Percentiles rank a stretch among this genome's conserved stretches.
Conservation (phyloP, 495 filamentous ascomycete genomes). For the Alectoria sarmentosa region DNA sequence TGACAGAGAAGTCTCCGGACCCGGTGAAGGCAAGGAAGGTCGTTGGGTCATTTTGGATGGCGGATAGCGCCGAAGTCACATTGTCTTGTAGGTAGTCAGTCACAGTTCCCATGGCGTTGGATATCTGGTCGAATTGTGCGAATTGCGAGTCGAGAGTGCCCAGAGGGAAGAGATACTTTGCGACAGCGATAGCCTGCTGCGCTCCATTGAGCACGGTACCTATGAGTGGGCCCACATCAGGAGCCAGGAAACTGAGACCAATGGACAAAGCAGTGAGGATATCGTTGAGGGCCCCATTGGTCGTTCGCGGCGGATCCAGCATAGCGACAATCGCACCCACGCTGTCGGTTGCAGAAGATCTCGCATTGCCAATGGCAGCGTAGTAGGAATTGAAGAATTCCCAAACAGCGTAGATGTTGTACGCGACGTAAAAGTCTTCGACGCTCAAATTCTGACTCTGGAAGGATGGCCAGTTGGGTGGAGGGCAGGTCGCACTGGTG, state of each 20-base stretch:
- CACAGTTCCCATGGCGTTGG: constrained; percentile 6
- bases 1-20: constrained; percentile 8
- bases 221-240: not conserved
- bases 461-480: constrained; percentile 8
- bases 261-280: constrained; percentile 15
- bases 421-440: constrained; percentile 19
- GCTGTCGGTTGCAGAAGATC: constrained; percentile 6
- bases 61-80: constrained; percentile 5
- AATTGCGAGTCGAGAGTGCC: constrained; percentile 8
- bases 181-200: not conserved
- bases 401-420: constrained; percentile 18
- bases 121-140: constrained; percentile 5
- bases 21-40: constrained; percentile 11
- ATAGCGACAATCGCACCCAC: constrained; percentile 8
- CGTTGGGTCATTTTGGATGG: constrained; percentile 4
- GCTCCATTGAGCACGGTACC: not conserved
- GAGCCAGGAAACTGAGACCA: constrained; percentile 10
- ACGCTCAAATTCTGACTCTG: not conserved
- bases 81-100: constrained; percentile 12
- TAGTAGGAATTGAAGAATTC: constrained; percentile 19
- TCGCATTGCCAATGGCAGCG: constrained; percentile 13
- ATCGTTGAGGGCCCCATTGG: constrained; percentile 10
- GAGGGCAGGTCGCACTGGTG: constrained; percentile 8
- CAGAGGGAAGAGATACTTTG: constrained; percentile 11
- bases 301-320: constrained; percentile 11